Base-by-base conservation (phyloP, 345 rosid genomes). In the Rhizophora apiculata region DNA sequence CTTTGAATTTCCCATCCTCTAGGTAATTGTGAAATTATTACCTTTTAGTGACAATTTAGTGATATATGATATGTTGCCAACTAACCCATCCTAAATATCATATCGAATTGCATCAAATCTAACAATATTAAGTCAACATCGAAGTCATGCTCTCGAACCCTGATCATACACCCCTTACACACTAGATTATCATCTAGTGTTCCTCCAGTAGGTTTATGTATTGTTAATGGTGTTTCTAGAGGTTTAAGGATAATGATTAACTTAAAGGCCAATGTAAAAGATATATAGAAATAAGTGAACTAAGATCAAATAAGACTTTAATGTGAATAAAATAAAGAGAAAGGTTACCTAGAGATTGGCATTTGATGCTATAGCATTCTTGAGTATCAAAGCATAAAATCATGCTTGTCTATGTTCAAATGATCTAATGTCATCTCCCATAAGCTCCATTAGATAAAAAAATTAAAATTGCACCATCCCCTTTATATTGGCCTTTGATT, bases 381-480 rank as follows among this genome's bases (percentile, higher is more conserved):
- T 0, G 0, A 3, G 27, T 6, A 26, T 20, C 0, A 56, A 3
- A n/a, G 11, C 31, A 0, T n/a, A 56, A 22, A 56, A 1, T 3
- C 3, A 1, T 5, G 4, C 1, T 9, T 24, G 60, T 6, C 31
- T 5, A 20, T 2, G 3, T 6, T 0, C 0, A 10, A 0, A 11
- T 11, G 16, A 4, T 7, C 2, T 10, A 13, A 1, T 32, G 32
- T 27, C 5, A 2, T 2, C 32, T 9, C 2, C 0, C 15, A 24
- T 3, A 5, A 24, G 15, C 2, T 24, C 18, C 15, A 57, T 5
- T 24, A 57, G 0, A n/a, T 3, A 3, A 6, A 21, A 20, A 3
- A 1, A 5, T 2, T 2, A 0, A 0, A 57, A 11, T 0, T 6
- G 30, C 1, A 24, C 32, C 5, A 20, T 11, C 0, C 21, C 8